Evolutionary conservation across 73 alveolate species (phyloP), one percentile per base, ranked within the genome.

Genomic region (Breviolum minutum): DNA sequence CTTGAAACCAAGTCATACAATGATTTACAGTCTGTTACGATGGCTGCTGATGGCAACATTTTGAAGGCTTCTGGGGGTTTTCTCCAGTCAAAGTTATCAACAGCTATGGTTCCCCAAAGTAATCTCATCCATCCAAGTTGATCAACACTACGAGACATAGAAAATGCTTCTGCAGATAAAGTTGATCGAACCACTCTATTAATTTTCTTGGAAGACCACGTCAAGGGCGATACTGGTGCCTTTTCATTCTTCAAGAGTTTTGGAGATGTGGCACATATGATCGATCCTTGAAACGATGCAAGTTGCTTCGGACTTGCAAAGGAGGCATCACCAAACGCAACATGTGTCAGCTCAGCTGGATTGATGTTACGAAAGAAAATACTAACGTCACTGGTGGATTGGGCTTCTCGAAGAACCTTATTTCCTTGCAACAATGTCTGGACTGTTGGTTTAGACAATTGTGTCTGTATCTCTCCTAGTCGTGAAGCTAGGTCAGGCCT

Each of bases 11-110:
- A 17, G 40, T 83, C 92, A 7, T 13, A 83, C 7, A 83, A 73
- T 0, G 92, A 83, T 40, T 83, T 83, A 48, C 92, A 83, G 73
- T 83, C 92, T 19, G 92, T 48, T 22, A 48, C 70, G 19, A 83
- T n/a, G 0, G 60, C 24, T 3, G 92, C 92, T 7, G 54, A 0
- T 0, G 0, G 74, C 40, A 83, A 12, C 92, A 40, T 0, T 40
- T 40, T 40, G 54, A 40, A 40, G 3, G 54, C 5, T 0, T 40
- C 60, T 0, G 29, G 17, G 12, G 92, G 92, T 3, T 48, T 19
- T n/a, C 62, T 24, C 92, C 92, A 83, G 0, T 24, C 5, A 60
- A 83, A 83, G 20, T 16, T 48, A 0, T 27, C 60, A 0, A 83
- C 73, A 11, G 24, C 17, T 0, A 83, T 7, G 40, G 12, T 13